Evolutionary conservation across 306 rosid genomes (phyloP), one percentile per base, ranked within the genome.

Genomic region (Cicer chorassanicum): DNA sequence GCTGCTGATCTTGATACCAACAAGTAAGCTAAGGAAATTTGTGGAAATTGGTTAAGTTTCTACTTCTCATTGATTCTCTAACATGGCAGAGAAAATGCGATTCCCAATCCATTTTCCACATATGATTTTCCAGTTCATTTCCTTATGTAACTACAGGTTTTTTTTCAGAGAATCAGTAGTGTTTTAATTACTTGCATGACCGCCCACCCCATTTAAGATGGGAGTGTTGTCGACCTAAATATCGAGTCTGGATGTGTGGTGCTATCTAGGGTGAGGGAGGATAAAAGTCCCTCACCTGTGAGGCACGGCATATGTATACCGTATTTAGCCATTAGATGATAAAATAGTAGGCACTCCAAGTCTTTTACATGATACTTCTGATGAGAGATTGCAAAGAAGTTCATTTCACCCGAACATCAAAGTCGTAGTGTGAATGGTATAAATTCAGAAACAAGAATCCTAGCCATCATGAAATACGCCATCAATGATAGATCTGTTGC

Each of bases 181-280:
- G 51, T 42, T 64, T 48, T 59, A 54, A 68, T 41, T 44, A 61
- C 74, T 40, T 74, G 71, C 10, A 65, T 6, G 11, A 42, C 63
- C 56, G 36, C 57, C 69, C 72, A 63, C 34, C 48, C 64, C 49
- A 24, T 65, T 53, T 15, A 10, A 11, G 61, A 75, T 36, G 77
- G 57, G 51, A 16, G 18, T 59, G 49, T 76, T 73, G 84, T 85
- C 83, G 71, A 72, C 76, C 86, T 81, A 73, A 83, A 76, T 71
- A 36, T 59, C 14, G 76, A 41, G 77, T 38, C 56, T 50, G 41
- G 49, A 64, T 19, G 24, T 53, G 29, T 10, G 64, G 15, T 21
- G 64, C 40, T 57, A 56, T 56, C 4, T 21, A 21, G 14, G 7
- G n/a, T 56, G 63, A 56, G 63, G 39, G 39, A 9, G 39, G 63